Percentiles rank a stretch among this genome's conserved stretches.
These are phyloP conservation scores for Cryptosporidium bovis DNA, from an alignment of 169 alveolate genomes.

Conservation along the genomic window DNA sequence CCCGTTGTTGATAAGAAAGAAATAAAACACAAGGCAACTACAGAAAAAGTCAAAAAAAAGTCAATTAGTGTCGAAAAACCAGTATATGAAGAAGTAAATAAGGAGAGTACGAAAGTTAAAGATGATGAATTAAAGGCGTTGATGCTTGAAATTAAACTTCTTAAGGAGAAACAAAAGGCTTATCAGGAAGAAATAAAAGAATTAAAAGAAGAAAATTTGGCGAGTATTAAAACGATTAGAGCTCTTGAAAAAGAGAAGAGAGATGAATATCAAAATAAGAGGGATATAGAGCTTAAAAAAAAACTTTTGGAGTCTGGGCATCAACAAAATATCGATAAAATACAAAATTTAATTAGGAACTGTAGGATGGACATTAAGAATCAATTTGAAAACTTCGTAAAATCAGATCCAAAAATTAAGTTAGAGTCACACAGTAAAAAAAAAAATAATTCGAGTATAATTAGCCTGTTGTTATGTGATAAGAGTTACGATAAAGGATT, in stretches of 20 bases:
- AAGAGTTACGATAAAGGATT: slow-evolving; percentile 12
- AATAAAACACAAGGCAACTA: slow-evolving; percentile 5
- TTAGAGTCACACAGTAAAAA: slow-evolving; percentile 16
- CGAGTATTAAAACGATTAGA: slow-evolving; percentile 1
- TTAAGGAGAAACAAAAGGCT: slow-evolving; percentile 5
- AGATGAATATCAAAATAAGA: slow-evolving; percentile 44
- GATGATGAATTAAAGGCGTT: slow-evolving; percentile 7
- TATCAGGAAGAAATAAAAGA: slow-evolving; percentile 34
- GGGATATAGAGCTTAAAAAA: slow-evolving; percentile 20
- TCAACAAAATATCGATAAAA: slow-evolving; percentile 60
- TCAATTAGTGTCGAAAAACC: background rate
- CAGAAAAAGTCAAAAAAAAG: slow-evolving; percentile 8
- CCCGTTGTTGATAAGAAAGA: slow-evolving; percentile 6
- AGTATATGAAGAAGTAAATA: background rate
- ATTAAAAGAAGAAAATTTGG: slow-evolving; percentile 22
- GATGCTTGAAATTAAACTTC: background rate
- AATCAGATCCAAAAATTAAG: background rate
- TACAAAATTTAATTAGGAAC: slow-evolving; percentile 23
- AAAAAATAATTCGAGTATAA: slow-evolving; percentile 41
- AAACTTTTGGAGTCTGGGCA: slow-evolving; percentile 42
- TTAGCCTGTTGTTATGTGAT: slow-evolving; percentile 38
- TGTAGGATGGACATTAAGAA: slow-evolving; percentile 15
- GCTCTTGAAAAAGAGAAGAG: slow-evolving; percentile 43
- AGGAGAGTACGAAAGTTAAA: slow-evolving; percentile 3
- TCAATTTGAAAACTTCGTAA: background rate